Evolutionary conservation across 1,284 basidiomycete species (phyloP), one percentile per base, ranked within the genome.

Genomic region (Spongispora temasekensis): DNA sequence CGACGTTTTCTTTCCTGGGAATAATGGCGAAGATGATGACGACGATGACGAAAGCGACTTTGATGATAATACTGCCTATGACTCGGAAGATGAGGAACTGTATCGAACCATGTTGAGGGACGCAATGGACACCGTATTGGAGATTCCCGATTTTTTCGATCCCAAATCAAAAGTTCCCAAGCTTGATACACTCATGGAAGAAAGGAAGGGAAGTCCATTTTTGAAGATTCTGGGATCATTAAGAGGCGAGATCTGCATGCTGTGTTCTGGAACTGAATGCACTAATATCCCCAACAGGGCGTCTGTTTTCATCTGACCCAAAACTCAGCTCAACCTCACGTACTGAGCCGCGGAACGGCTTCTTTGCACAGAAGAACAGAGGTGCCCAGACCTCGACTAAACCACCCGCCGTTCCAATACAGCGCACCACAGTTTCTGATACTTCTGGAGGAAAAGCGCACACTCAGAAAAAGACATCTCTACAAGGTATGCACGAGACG

Each of bases 201-300:
- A 85, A 57, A 77, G 80, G 57, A 87, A 86, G 70, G 82, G 79
- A 17, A 93, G 92, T 66, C 88, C 90, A 0, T 90, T 93, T 71
- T 71, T 91, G 68, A 90, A 87, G 71, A 71, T 91, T 35, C 75
- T 93, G 62, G 86, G 86, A 23, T 86, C 86, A 17, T 70, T 93
- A 58, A 80, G 87, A 83, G 91, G 90, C 87, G 65, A 42, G 73
- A 67, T 44, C 50, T 31, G 21, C 53, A 46, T 28, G 13, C 23
- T 25, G 7, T 27, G 12, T 59, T 30, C 48, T 32, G 13, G 37
- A 17, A 34, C 55, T 27, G 27, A 27, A 17, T 48, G 48, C 25
- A 37, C 48, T 67, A 30, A 62, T 40, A 40, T 53, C 32, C n/a
- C 31, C 53, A 51, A 23, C 54, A 92, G 90, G 90, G 8, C 87